Conservation (phyloP, 345 rosid genomes). For the Acer yangbiense region DNA sequence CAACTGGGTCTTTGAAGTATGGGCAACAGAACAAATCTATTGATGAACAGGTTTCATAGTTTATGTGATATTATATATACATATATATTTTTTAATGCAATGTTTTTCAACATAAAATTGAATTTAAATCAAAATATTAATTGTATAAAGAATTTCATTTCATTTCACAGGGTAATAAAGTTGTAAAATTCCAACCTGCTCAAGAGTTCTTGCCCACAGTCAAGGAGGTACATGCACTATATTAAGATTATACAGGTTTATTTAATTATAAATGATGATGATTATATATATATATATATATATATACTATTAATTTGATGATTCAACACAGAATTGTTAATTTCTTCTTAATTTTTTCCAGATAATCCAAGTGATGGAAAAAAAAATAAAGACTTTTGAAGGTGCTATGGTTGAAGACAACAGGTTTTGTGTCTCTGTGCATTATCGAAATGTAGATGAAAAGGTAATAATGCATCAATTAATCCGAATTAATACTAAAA, state of each 20-base stretch:
- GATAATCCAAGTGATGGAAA: slow-evolving; percentile 36
- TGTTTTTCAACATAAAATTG: background rate
- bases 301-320: background rate
- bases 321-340: background rate
- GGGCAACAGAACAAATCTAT: slow-evolving; percentile 13
- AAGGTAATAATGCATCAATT: slow-evolving; percentile 31
- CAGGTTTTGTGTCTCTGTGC: slow-evolving; percentile 54
- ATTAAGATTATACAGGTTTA: background rate
- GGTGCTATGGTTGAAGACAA: slow-evolving; percentile 58
- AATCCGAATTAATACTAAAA: background rate
- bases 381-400: slow-evolving; percentile 25
- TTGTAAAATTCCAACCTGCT: slow-evolving; percentile 54
- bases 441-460: slow-evolving; percentile 45
- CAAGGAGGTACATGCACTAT: slow-evolving; percentile 36
- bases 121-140: too few species aligned
- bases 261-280: background rate
- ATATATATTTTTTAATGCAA: background rate
- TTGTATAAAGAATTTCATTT: background rate
- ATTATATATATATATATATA: background rate
- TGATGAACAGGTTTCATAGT: slow-evolving; percentile 32
- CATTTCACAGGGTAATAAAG: slow-evolving; percentile 41
- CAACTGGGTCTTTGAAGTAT: slow-evolving; percentile 31
- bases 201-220: slow-evolving; percentile 45
- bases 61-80: background rate
- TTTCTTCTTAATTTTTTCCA: background rate